Percentiles rank a stretch among this genome's conserved stretches.
These are phyloP conservation scores for Pseudisothecium myosuroides DNA, from an alignment of 225 moss, liverwort and hornwort genomes.

Conservation along the genomic window DNA sequence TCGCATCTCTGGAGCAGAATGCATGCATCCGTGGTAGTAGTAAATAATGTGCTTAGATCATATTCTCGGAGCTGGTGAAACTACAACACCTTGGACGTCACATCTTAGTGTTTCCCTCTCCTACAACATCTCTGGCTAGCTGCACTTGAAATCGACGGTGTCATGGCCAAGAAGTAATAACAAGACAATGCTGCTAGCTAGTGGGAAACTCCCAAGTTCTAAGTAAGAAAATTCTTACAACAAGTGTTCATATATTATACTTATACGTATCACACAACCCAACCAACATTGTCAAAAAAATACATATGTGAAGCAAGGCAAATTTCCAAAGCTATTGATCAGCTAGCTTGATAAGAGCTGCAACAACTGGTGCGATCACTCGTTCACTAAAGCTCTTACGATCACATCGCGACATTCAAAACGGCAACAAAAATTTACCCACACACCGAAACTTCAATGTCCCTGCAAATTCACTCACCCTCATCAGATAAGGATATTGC, in stretches of 20 bases:
- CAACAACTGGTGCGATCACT: not conserved
- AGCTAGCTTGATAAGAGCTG: not conserved
- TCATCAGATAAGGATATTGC: conserved; percentile 39
- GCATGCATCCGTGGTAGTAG: not conserved
- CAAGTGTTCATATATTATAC: not conserved
- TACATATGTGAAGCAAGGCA: not conserved
- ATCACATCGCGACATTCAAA: not conserved
- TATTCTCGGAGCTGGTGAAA: not conserved
- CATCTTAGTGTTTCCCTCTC: not conserved
- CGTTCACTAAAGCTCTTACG: not conserved
- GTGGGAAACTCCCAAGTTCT: not conserved
- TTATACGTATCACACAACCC: not conserved
- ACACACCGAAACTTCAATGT: not conserved
- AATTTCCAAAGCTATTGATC: not conserved
- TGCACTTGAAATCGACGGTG: not conserved
- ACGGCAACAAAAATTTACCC: not conserved
- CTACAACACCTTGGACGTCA: not conserved
- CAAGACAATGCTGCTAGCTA: not conserved
- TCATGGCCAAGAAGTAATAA: not conserved
- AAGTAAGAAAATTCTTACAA: not conserved
- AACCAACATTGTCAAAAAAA: not conserved
- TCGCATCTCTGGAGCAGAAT: not conserved
- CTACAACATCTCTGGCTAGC: not conserved
- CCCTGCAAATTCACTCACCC: conserved; percentile 20
- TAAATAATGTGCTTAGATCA: not conserved